Conservation (phyloP, 2,329 filamentous ascomycete species). For the Aspergillus tamarii region DNA sequence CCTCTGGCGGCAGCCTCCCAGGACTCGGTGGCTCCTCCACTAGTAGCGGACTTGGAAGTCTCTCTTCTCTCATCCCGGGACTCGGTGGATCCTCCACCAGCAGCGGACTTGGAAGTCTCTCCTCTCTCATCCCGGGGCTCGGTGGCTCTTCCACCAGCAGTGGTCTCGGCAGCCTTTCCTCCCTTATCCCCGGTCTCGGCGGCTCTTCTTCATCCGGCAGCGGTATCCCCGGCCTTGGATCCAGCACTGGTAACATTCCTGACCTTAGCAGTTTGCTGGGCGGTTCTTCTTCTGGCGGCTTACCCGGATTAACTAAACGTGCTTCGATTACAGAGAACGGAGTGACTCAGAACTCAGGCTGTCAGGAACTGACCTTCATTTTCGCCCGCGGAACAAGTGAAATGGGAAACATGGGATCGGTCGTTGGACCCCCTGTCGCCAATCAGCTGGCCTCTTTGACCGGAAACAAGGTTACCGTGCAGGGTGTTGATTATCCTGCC, state of each 20-base stretch:
- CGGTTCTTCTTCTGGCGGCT: neutral
- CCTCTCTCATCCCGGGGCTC: neutral
- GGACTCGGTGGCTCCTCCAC: neutral
- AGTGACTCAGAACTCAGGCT: constrained; percentile 42
- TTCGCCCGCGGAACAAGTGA: constrained; percentile 50
- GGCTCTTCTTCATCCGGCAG: neutral
- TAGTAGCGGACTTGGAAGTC: constrained; percentile 10
- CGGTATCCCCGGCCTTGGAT: constrained; percentile 7
- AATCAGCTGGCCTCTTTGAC: constrained; percentile 27
- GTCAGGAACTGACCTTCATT: constrained; percentile 47
- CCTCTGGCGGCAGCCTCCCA: too few relatives aligned
- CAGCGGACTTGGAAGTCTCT: constrained; percentile 8
- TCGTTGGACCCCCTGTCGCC: constrained; percentile 44
- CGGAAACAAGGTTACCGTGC: constrained; percentile 32
- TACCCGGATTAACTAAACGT: constrained; percentile 18
- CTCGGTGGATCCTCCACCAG: neutral
- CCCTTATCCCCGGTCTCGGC: neutral
- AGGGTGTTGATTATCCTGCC: constrained; percentile 39
- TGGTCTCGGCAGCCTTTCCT: constrained; percentile 5
- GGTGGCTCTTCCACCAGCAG: constrained; percentile 1
- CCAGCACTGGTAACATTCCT: neutral
- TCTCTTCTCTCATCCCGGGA: neutral
- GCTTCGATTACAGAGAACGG: constrained; percentile 42
- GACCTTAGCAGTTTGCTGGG: constrained; percentile 2
- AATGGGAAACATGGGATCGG: constrained; percentile 46